phyloP scores from a whole-genome alignment of 1,284 basidiomycete species.

The Rhodotorula mucilaginosa region DNA sequence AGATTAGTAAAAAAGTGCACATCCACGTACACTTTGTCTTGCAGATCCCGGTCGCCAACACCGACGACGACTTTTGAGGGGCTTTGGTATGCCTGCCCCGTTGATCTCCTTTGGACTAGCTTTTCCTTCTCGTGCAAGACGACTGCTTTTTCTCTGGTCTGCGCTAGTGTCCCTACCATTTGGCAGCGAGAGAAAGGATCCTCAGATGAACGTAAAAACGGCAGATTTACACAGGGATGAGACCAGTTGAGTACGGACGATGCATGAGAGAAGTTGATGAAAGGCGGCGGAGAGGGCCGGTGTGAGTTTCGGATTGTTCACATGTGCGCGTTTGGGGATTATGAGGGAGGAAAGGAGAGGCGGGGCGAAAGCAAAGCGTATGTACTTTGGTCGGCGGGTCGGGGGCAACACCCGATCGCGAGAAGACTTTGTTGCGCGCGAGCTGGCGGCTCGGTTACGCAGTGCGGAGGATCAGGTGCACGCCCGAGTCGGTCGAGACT shows the following conservation, averaged over 20 bases:
- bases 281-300: background rate
- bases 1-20: background rate
- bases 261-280: background rate
- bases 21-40: conserved; percentile 6
- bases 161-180: too few species aligned
- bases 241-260: background rate
- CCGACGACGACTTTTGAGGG: background rate
- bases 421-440: too few species aligned
- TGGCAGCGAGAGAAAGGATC: too few species aligned
- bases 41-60: background rate
- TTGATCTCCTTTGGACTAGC: too few species aligned
- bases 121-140: too few species aligned
- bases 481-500: conserved; percentile 90
- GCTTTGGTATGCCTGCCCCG: too few species aligned
- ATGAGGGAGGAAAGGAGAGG: background rate
- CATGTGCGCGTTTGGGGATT: too few species aligned
- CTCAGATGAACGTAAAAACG: too few species aligned
- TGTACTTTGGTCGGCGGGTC: too few species aligned
- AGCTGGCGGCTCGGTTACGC: conserved; percentile 54
- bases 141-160: too few species aligned
- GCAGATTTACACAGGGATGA: background rate
- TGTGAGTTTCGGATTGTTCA: background rate
- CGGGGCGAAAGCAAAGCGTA: background rate
- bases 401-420: background rate
- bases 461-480: conserved; percentile 89